Base-by-base conservation (phyloP, 345 rosid genomes). In the Salix arbutifolia region DNA sequence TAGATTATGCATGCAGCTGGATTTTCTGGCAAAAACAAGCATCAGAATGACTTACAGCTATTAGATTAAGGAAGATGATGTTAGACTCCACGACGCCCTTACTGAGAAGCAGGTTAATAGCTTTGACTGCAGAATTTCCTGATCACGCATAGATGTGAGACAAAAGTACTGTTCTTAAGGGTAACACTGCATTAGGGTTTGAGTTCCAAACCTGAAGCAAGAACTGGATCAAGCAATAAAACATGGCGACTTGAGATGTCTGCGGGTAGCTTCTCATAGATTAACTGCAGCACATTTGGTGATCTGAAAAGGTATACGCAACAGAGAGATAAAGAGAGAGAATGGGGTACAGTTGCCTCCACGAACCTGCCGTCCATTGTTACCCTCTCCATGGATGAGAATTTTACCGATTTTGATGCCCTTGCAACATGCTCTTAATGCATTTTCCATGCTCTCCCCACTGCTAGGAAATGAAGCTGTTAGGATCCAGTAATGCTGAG, bases 391-490 rank as follows among this genome's bases (percentile, higher is more conserved):
- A 70, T 89, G 97, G 70, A 92, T 92, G 40, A 92, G 92, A 56
- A 95, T 88, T 87, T 93, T 95, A 42, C 99, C 97, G 26, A 95
- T 89, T 84, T 91, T 95, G 72, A 91, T 91, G 73, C 97, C 91
- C 70, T 95, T 93, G 83, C 99, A 93, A 75, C 99, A 95, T 25
- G 97, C 99, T 81, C 97, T 86, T 70, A 95, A 82, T 28, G 97
- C 97, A 70, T 93, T 95, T 78, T 93, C 97, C 97, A 94, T 94
- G 90, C 98, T 94, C 81, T 94, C 95, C 42, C 99, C 99, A 72
- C 99, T 94, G 78, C 8, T 4, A 77, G n/a, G 28, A 13, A 75
- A 78, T n/a, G 28, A 35, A 31, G 13, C 9, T 8, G 38, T 11
- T 33, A 53, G 50, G 21, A 26, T 23, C 40, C 26, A 46, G 6